Evolutionary conservation across 1,284 basidiomycete genomes (phyloP).

Genomic region (Heterobasidion parviporum): DNA sequence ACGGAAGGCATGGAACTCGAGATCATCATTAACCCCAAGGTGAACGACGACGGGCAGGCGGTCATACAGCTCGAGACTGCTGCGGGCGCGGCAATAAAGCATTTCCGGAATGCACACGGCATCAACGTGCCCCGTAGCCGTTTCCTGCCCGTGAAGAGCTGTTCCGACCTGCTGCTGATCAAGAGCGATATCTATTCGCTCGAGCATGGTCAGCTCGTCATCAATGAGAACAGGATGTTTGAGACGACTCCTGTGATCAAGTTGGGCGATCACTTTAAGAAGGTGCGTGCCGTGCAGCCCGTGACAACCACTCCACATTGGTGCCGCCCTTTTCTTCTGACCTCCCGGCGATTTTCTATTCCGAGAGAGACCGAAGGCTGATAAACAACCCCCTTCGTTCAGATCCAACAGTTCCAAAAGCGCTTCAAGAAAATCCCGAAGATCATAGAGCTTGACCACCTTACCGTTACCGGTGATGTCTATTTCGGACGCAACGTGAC

Average conservation of each 20-base stretch:
- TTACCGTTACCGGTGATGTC: slow-evolving; percentile 95
- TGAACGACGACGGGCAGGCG: slow-evolving; percentile 80
- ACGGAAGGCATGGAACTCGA: slow-evolving; percentile 86
- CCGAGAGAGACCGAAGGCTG: not conserved
- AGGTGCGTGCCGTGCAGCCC: slow-evolving; percentile 18
- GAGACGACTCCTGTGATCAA: slow-evolving; percentile 92
- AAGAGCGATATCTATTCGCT: slow-evolving; percentile 92
- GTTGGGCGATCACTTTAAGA: slow-evolving; percentile 84
- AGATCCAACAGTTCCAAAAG: slow-evolving; percentile 93
- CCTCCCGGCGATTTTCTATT: not conserved
- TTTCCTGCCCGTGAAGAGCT: slow-evolving; percentile 90
- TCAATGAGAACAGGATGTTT: slow-evolving; percentile 84
- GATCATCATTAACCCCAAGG: slow-evolving; percentile 95
- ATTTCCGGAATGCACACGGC: slow-evolving; percentile 91
- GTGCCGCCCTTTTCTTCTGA: slow-evolving; percentile 15
- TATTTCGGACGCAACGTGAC: slow-evolving; percentile 92
- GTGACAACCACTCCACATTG: slow-evolving; percentile 7
- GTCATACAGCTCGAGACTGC: slow-evolving; percentile 95
- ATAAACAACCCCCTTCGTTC: not conserved
- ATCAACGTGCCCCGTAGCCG: slow-evolving; percentile 95
- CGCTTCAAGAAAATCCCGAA: slow-evolving; percentile 96
- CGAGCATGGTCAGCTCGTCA: slow-evolving; percentile 83
- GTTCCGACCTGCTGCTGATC: slow-evolving; percentile 84
- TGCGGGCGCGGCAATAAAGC: slow-evolving; percentile 97
- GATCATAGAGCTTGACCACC: slow-evolving; percentile 90